Percentiles rank a stretch among this genome's conserved stretches.
phyloP scores from a whole-genome alignment of 2,329 filamentous ascomycete species.

The Aspergillus melleus region DNA sequence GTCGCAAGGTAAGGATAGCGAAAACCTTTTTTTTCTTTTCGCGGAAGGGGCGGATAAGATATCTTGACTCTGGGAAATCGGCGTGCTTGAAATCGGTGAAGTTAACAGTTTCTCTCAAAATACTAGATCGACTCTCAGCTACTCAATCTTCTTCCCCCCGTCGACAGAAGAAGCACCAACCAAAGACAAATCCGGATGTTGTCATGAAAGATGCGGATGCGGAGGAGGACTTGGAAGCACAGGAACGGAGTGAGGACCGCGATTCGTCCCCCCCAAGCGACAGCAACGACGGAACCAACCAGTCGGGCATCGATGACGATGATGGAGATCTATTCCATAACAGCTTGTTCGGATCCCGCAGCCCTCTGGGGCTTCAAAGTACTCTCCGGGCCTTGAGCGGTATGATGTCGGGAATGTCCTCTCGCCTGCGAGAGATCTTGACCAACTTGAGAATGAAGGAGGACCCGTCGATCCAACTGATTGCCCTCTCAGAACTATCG shows the following conservation, averaged over 20 bases:
- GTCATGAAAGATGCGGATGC: conserved; percentile 70
- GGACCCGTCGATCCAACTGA: conserved; percentile 82
- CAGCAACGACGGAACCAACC: conserved; percentile 63
- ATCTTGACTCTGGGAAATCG: neutral
- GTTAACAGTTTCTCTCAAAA: conserved; percentile 12
- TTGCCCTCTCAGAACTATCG: conserved; percentile 88
- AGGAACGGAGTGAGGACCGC: conserved; percentile 48
- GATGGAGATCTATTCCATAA: conserved; percentile 63
- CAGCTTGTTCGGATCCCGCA: conserved; percentile 64
- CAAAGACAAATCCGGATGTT: conserved; percentile 63
- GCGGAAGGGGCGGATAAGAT: neutral
- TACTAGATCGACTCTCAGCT: conserved; percentile 34
- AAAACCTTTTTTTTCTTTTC: no score
- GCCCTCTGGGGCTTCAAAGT: conserved; percentile 68
- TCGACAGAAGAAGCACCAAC: conserved; percentile 55
- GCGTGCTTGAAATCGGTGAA: neutral
- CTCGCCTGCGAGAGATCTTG: conserved; percentile 75
- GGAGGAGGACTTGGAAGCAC: conserved; percentile 53
- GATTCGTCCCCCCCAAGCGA: conserved; percentile 62
- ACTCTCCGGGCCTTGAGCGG: conserved; percentile 85
- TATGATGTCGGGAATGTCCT: conserved; percentile 84
- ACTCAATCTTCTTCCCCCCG: conserved; percentile 39
- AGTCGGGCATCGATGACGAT: conserved; percentile 54
- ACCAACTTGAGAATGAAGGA: conserved; percentile 77
- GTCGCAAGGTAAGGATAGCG: conserved; percentile 48